phyloP scores from a whole-genome alignment of 2,329 filamentous ascomycete genomes.

The Thermothelomyces thermophilus region DNA sequence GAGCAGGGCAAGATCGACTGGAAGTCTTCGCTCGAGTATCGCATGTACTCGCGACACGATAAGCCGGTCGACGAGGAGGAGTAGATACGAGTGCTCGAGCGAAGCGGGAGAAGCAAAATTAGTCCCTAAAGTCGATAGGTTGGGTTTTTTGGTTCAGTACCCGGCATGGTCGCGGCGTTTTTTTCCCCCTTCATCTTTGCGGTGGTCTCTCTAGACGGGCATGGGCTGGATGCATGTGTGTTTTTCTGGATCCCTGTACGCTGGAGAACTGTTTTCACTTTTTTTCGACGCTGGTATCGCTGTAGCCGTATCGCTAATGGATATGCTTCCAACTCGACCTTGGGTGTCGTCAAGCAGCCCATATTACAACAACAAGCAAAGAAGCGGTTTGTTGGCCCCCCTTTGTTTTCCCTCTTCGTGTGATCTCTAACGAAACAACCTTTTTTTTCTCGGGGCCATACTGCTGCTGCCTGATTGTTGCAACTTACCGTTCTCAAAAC shows the following conservation, averaged over 20 bases:
- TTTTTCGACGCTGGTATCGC: neutral
- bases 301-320: neutral
- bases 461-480: no score
- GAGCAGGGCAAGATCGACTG: conserved; percentile 55
- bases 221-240: conserved; percentile 3
- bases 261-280: neutral
- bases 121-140: no score
- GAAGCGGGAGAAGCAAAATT: neutral
- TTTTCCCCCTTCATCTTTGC: neutral
- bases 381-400: neutral
- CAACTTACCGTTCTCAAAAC: no score
- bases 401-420: no score
- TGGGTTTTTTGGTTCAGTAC: no score
- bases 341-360: no score
- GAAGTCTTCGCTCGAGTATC: conserved; percentile 50
- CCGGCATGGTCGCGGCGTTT: conserved; percentile 9
- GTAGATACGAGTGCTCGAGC: neutral
- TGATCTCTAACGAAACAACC: no score
- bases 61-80: conserved; percentile 39
- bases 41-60: conserved; percentile 56
- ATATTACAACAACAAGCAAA: no score
- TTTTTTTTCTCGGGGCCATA: no score
- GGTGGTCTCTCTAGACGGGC: neutral
- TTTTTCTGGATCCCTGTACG: neutral
- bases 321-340: neutral